Evolutionary conservation across 768 basidiomycete species (phyloP).

Genomic region (Leccinum rimulosum): DNA sequence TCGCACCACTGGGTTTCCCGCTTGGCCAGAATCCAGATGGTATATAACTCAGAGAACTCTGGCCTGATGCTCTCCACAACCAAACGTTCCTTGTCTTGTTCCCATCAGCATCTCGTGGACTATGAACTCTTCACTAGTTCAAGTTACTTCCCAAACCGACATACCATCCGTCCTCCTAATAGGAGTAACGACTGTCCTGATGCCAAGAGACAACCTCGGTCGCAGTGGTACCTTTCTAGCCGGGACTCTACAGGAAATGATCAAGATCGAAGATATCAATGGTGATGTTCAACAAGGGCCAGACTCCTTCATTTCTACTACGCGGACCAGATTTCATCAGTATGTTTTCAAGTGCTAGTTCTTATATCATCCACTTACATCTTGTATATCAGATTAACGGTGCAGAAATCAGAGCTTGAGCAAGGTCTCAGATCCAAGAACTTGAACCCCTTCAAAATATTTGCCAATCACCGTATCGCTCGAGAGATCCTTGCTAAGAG

Average conservation of each 20-base stretch:
- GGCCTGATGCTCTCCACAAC: not conserved
- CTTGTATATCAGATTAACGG: no score
- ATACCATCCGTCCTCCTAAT: not conserved
- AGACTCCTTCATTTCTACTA: not conserved
- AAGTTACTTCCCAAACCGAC: not conserved
- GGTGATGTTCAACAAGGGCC: not conserved
- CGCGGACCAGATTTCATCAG: conserved; percentile 5
- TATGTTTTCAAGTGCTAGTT: not conserved
- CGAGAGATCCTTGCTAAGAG: conserved; percentile 7
- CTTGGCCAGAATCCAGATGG: not conserved
- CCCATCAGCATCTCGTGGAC: not conserved
- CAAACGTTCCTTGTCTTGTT: not conserved
- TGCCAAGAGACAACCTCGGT: not conserved
- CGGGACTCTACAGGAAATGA: conserved; percentile 8
- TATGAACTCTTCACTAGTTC: not conserved
- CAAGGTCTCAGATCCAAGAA: conserved; percentile 5
- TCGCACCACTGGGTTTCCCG: not conserved
- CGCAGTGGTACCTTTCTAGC: conserved; percentile 3
- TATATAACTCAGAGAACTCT: not conserved
- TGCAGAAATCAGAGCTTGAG: not conserved
- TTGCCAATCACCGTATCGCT: conserved; percentile 2
- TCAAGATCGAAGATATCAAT: not conserved
- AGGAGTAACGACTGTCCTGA: not conserved
- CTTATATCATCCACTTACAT: no score
- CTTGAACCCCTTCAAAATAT: not conserved